Evolutionary conservation across 2,329 filamentous ascomycete species (phyloP), one percentile per base, ranked within the genome.

Genomic region (Bipolaris cookei): DNA sequence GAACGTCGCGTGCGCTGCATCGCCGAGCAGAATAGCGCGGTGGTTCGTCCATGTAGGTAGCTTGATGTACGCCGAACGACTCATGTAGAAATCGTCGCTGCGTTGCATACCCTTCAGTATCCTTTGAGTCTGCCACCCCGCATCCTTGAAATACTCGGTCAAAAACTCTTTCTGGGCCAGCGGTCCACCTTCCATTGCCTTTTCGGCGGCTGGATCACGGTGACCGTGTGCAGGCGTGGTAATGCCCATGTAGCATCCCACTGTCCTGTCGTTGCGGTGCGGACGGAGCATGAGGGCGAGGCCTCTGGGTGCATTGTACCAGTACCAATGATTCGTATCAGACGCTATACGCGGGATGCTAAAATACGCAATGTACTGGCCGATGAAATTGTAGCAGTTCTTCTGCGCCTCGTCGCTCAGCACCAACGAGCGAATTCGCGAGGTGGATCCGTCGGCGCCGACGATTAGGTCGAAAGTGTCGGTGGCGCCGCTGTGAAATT

Each of bases 21-120:
- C 85, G 0, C 85, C 85, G 0, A 86, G 49, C 0, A 86, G 72
- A 1, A 77, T 79, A 2, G 85, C 77, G 0, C 83, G 79, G 0
- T 81, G 80, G 0, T 72, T 72, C 3, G 71, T 79, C 81, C 79
- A 85, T 4, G 60, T 62, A 0, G 77, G 66, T 51, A 82, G 56
- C 39, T 78, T 79, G 28, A 87, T 78, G 30, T 81, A 76, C 0
- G 74, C 77, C 42, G 83, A 67, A 3, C 76, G 70, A 18, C 77
- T 65, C 52, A 74, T 75, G 72, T 84, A 84, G 58, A 84, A 83
- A 60, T 83, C 78, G 1, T 78, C 65, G 4, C 74, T 57, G 34
- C 59, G 43, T 3, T 74, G 62, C 68, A 86, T 71, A 0, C 68
- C 76, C 1, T 77, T 63, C 1, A 86, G 32, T 1, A 85, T 63